Base-by-base conservation (phyloP, 179 eudicot genomes). In the Amaranthus tricolor region DNA sequence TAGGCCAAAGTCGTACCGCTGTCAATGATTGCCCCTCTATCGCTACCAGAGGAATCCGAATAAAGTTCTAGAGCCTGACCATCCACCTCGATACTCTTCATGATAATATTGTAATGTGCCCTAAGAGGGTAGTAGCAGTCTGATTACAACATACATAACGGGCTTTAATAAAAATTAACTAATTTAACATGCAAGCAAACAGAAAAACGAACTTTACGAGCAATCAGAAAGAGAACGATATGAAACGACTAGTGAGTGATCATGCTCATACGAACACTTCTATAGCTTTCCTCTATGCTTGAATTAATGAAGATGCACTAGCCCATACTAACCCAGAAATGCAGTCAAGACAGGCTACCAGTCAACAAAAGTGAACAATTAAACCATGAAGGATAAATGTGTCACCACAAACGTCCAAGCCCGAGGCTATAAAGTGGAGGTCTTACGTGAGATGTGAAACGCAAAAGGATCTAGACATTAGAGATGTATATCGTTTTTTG, bases 1-100 rank as follows among this genome's bases (percentile, higher is more conserved):
- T 94, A 89, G 13, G 96, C 94, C 83, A 94, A 85, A 78, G 98
- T 94, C 66, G 98, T 90, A 73, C 98, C 98, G 63, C 98, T 92
- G 76, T 94, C 98, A 68, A 94, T 81, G 60, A 94, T 83, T 55
- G 90, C 82, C 19, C 77, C 76, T 68, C 76, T 74, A 31, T 76
- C 84, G 8, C 73, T 16, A 12, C 74, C 79, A 45, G 81, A 31
- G 73, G 83, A 24, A 76, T 71, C 77, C 56, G 88, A 62, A 67
- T 87, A 82, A 70, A 88, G 84, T 73, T 87, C 19, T 67, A 88
- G 49, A 79, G 73, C 82, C 62, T 77, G 80, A 81, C 87, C 91
- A 77, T 81, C 95, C 73, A 95, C 96, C 74, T 85, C 89, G 73
- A 95, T 70, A 68, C 86, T 77, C 86, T 79, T 87, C 94, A 93